Evolutionary conservation across 805 yeast genomes (phyloP), one percentile per base, ranked within the genome.

Genomic region (Myxozyma udenii): DNA sequence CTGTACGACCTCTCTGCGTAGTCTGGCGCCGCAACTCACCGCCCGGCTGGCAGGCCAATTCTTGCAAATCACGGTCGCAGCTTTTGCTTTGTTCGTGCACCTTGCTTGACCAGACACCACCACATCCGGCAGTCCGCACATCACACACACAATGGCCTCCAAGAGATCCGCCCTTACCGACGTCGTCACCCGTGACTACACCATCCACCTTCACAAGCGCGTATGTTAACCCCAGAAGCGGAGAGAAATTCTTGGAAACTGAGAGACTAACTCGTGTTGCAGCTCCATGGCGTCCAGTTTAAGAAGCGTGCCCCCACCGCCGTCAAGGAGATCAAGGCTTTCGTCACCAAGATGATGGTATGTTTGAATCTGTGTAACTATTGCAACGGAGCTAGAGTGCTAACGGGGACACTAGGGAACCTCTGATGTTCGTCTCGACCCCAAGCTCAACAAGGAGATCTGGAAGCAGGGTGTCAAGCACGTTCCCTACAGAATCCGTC

Each of bases 391-490:
- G 16, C 12, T 24, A 7, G 1, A 19, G n/a, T 21, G 48, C 48
- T 26, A 22, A 28, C 48, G 9, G n/a, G 32, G 6, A 9, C 30
- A 12, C 19, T 24, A 59, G 62, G 98, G 98, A 75, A 93, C 99
- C 71, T 78, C 85, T 64, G 99, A 93, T 76, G 98, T 93, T 77
- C 93, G 98, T 83, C 79, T 93, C 71, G 98, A 93, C 79, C 98
- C 98, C 74, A 87, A 84, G 78, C 82, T 93, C 78, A 93, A 93
- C 87, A 93, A 90, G 78, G 95, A 85, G 73, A 82, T 93, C 80
- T 93, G 98, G 98, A 85, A 87, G 78, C 90, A 95, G 82, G 98
- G 98, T 83, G 84, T 93, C 80, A 89, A 90, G 83, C 97, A 97
- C 81, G 95, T 88, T 72, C 96, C 95, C 75, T 80, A 79, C 88